These are phyloP conservation scores for Rhododendron williamsianum DNA, from an alignment of 148 eudicot species.

Conservation along the genomic window DNA sequence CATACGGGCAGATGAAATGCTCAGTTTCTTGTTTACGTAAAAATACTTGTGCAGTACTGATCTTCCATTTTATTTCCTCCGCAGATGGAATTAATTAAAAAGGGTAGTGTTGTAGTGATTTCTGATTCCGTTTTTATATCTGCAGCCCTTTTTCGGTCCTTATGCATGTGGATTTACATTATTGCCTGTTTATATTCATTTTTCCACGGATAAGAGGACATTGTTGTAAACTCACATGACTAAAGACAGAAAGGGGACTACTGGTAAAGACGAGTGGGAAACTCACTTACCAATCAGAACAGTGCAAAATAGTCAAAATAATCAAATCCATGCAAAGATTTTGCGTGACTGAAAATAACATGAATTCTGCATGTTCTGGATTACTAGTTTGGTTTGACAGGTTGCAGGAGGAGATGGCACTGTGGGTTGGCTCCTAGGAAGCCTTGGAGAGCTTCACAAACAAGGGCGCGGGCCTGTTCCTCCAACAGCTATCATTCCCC, in stretches of 20 bases:
- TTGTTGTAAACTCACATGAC: background rate
- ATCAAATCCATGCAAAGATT: background rate
- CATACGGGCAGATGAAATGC: background rate
- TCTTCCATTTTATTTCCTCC: background rate
- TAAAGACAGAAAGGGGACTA: too few relatives aligned
- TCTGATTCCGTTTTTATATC: background rate
- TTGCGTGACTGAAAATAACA: background rate
- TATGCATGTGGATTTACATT: background rate
- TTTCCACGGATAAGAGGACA: background rate
- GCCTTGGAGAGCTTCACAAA: slow-evolving; percentile 81
- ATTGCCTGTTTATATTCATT: background rate
- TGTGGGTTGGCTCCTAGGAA: slow-evolving; percentile 96
- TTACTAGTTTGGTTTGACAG: slow-evolving; percentile 32
- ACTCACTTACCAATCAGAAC: background rate
- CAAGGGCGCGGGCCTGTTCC: slow-evolving; percentile 72
- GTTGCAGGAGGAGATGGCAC: slow-evolving; percentile 99
- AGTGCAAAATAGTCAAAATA: background rate
- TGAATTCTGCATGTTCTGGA: background rate
- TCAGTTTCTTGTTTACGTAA: background rate
- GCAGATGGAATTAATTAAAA: too few relatives aligned
- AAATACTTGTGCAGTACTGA: background rate
- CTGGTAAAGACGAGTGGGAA: too few relatives aligned
- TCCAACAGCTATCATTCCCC: slow-evolving; percentile 88
- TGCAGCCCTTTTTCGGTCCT: background rate
- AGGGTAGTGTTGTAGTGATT: background rate